Evolutionary conservation across 495 filamentous ascomycete species (phyloP).

Genomic region (Daldinia grandis): DNA sequence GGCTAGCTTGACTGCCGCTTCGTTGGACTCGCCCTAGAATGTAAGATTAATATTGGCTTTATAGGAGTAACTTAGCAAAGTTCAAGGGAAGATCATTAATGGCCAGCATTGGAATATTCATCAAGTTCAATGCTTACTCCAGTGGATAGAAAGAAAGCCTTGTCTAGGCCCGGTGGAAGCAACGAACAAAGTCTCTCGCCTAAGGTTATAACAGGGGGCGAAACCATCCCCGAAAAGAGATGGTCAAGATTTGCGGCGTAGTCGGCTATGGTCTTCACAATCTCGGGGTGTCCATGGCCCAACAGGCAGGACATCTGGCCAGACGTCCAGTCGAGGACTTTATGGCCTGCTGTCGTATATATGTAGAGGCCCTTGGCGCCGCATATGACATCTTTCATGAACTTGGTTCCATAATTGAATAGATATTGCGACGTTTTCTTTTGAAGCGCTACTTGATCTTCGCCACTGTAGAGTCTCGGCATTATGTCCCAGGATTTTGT

Average conservation of each 20-base stretch:
- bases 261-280: slow-evolving; percentile 57
- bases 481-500: not conserved
- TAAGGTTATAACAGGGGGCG: slow-evolving; percentile 59
- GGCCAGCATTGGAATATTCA: too few relatives aligned
- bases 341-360: slow-evolving; percentile 39
- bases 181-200: slow-evolving; percentile 55
- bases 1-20: not conserved
- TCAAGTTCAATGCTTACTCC: slow-evolving; percentile 47
- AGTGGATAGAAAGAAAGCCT: slow-evolving; percentile 63
- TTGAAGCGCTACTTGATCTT: slow-evolving; percentile 1
- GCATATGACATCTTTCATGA: slow-evolving; percentile 39
- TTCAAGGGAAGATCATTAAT: not conserved
- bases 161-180: slow-evolving; percentile 58
- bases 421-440: slow-evolving; percentile 38
- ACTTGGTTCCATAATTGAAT: slow-evolving; percentile 42
- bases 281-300: slow-evolving; percentile 66
- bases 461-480: not conserved
- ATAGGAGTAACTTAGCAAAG: not conserved
- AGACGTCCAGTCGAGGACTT: slow-evolving; percentile 63
- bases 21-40: not conserved
- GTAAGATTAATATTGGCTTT: not conserved
- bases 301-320: slow-evolving; percentile 66
- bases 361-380: slow-evolving; percentile 27
- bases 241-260: slow-evolving; percentile 60
- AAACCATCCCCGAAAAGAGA: slow-evolving; percentile 63